Conservation (phyloP, 1,139 yeast genomes). For the Blastobotrys arbuscula region DNA sequence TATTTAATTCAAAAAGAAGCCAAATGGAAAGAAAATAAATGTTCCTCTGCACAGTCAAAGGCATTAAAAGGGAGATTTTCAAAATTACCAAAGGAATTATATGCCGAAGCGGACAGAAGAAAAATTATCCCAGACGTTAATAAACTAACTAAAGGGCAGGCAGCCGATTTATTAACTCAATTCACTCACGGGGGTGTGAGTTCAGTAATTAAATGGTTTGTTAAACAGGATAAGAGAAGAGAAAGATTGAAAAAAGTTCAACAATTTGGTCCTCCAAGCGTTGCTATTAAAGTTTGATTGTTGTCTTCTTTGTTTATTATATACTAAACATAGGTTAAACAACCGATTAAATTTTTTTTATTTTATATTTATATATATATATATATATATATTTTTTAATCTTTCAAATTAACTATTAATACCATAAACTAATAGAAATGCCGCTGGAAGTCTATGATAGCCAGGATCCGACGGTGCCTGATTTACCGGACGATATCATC, state of each 20-base stretch:
- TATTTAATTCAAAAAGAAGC: slow-evolving; percentile 5
- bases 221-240: slow-evolving; percentile 2
- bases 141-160: slow-evolving; percentile 4
- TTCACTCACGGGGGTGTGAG: slow-evolving; percentile 5
- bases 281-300: neutral
- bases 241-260: slow-evolving; percentile 6
- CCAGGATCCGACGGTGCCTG: slow-evolving; percentile 39
- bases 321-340: no score
- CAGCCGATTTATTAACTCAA: slow-evolving; percentile 6
- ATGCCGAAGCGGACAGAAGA: neutral
- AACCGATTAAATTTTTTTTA: neutral
- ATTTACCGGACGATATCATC: slow-evolving; percentile 32
- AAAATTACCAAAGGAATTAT: neutral
- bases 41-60: neutral
- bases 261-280: slow-evolving; percentile 4
- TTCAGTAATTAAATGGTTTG: slow-evolving; percentile 2
- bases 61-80: neutral
- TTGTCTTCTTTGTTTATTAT: neutral
- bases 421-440: slow-evolving; percentile 3
- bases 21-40: neutral
- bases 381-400: neutral
- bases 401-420: neutral
- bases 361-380: neutral
- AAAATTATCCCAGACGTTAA: neutral
- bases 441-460: slow-evolving; percentile 34